Evolutionary conservation across 768 basidiomycete genomes (phyloP), one percentile per base, ranked within the genome.

Genomic region (Butyriboletus loyo): DNA sequence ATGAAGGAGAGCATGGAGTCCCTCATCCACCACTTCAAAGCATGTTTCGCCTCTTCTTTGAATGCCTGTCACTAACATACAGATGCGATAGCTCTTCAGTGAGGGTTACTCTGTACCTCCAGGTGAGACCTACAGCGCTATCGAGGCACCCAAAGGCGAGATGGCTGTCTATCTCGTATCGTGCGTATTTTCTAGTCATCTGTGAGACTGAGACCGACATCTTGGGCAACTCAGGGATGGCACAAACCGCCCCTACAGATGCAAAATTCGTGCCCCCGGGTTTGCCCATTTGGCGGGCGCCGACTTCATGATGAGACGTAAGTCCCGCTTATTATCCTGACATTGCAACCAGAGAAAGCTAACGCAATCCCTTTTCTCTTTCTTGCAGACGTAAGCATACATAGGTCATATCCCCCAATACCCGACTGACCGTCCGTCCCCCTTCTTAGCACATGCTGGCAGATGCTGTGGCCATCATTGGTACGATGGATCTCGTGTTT

Each of bases 1-100:
- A 99, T 99, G 97, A 99, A 99, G 75, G 97, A 99, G 77, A 92
- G 86, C 72, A 98, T 98, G 94, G 95, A 98, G 73, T 84, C 88
- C 7, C 80, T 98, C 51, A 98, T 99, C 61, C 96, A 99, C 69
- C 96, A 98, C 76, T 98, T 99, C 79, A 99, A 99, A 79, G 91
- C 82, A 54, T 15, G 46, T 41, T 14, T 40, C 24, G 2, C 8
- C 1, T n/a, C 27, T 34, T 22, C 14, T 24, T 39, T 31, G 13
- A 19, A 38, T 17, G 31, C 10, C 5, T 19, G 17, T 21, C 35
- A 21, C 44, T 59, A 1, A 66, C 37, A 19, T n/a, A 7, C 40
- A 17, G 24, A 4, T 10, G 1, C 15, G 50, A 38, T 66, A 92
- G 91, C 81, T 97, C 62, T 98, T 93, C 77, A 91, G 89, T 48